Base-by-base conservation (phyloP, 2,329 filamentous ascomycete genomes). In the Colletotrichum sublineola region DNA sequence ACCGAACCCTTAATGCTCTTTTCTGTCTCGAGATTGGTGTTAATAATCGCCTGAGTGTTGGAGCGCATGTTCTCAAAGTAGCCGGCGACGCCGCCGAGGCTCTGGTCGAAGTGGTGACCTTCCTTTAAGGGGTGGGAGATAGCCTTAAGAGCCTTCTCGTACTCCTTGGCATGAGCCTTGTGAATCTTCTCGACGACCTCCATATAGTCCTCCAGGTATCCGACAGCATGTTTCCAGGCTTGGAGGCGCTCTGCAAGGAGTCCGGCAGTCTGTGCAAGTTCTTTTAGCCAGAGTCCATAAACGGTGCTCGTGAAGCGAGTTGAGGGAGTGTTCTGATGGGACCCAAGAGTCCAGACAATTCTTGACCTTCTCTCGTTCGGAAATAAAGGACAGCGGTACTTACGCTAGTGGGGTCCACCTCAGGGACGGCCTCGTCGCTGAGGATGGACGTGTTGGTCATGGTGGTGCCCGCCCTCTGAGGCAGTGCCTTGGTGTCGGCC, bases 141-240 rank as follows among this genome's bases (percentile, higher is more conserved):
- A 29, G 93, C 92, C 91, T 98, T 99, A 78, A 98, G 84, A 12
- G 96, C 92, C 83, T 94, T 96, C 85, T 98, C 95, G 79, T 97
- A 97, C 82, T 98, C 96, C 85, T 97, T 98, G 67, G 94, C 91
- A 77, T 97, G 93, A 14, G 90, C 88, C 79, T 91, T 92, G 80
- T 98, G 92, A 71, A 94, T 87, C 87, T 96, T 98, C 82, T 97
- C 95, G 4, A 95, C 94, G 8, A 93, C 91, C 40, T 85, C 86
- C 78, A 98, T 88, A 81, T 98, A 99, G 63, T 97, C 94, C 83
- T 98, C 95, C 60, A 99, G 88, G 80, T 97, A 96, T 68, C 88
- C 94, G 74, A 95, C 94, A 73, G 95, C 94, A 81, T 98, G 96
- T 82, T 98, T 98, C 95, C 95, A 99, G 58, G 96, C 96, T 78